A percentile compares a stretch with the other conserved stretches of the same genome.
Evolutionary conservation across 164 flowering plant genomes (phyloP).

Genomic region (Vitis amurensis): DNA sequence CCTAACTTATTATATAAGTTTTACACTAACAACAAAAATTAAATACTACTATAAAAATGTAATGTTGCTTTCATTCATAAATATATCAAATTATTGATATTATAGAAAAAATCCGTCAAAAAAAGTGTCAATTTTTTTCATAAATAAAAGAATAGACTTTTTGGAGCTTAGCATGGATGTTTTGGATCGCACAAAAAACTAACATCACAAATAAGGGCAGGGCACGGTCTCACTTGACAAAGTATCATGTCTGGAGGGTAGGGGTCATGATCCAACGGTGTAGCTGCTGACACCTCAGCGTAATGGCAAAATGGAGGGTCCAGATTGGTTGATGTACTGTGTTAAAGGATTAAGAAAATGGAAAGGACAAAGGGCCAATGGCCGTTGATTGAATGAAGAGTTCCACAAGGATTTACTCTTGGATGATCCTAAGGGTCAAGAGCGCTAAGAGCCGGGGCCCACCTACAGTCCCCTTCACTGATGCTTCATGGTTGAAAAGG

Average conservation of each 20-base stretch:
- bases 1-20: too few relatives aligned
- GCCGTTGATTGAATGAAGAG: conserved; percentile 32
- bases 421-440: conserved; percentile 22
- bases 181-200: background rate
- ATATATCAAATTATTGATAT: too few relatives aligned
- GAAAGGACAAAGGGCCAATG: conserved; percentile 6
- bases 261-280: conserved; percentile 3
- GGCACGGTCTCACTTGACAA: background rate
- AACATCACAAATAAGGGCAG: too few relatives aligned
- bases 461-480: too few relatives aligned
- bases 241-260: background rate
- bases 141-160: too few relatives aligned
- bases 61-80: too few relatives aligned
- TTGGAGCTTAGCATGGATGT: background rate
- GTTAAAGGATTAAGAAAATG: background rate
- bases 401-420: conserved; percentile 5
- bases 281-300: background rate
- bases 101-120: too few relatives aligned
- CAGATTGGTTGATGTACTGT: background rate
- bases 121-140: too few relatives aligned
- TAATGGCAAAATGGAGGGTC: background rate
- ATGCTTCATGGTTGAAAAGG: background rate
- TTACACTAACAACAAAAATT: too few relatives aligned
- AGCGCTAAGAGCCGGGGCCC: too few relatives aligned
- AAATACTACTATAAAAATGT: too few relatives aligned